These are phyloP conservation scores for Phytophthora uliginosa DNA, from an alignment of 352 stramenopile genomes.

Conservation along the genomic window DNA sequence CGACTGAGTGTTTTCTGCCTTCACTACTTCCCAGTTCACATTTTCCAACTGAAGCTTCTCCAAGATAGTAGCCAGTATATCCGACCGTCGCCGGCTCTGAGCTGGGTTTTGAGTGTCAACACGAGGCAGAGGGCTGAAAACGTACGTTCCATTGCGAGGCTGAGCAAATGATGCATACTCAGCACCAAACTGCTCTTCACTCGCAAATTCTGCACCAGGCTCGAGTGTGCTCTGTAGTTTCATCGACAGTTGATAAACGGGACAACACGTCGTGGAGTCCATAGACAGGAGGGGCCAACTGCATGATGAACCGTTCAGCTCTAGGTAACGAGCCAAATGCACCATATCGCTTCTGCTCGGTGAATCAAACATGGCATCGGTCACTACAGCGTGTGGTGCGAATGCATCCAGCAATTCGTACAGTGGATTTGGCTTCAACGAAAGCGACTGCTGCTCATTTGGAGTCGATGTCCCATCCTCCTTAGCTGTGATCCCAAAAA, in stretches of 20 bases:
- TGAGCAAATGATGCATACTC: conserved; percentile 43
- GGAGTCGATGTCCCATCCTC: conserved; percentile 4
- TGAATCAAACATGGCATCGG: conserved; percentile 48
- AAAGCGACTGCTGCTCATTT: conserved; percentile 4
- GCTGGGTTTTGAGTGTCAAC: conserved; percentile 17
- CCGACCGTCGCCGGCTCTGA: conserved; percentile 14
- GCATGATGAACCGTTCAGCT: conserved; percentile 43
- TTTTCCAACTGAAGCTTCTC: conserved; percentile 52
- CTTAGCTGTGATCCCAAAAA: conserved; percentile 55
- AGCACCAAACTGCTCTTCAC: conserved; percentile 51
- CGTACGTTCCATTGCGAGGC: conserved; percentile 32
- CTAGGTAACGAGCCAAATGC: conserved; percentile 44
- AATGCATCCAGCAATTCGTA: conserved; percentile 55
- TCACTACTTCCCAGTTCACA: conserved; percentile 59
- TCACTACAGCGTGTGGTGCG: conserved; percentile 50
- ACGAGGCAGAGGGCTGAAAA: conserved; percentile 46
- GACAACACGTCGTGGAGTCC: conserved; percentile 64
- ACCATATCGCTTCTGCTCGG: conserved; percentile 45
- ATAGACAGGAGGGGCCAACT: conserved; percentile 69
- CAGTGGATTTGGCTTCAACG: conserved; percentile 36
- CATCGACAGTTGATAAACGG: conserved; percentile 52
- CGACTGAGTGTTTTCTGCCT: conserved; percentile 49
- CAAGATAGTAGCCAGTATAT: conserved; percentile 31
- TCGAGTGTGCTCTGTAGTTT: conserved; percentile 51
- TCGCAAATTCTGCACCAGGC: conserved; percentile 37